Conservation (phyloP, 371 early-diverging fungal genomes). For the Mortierella sp. region DNA sequence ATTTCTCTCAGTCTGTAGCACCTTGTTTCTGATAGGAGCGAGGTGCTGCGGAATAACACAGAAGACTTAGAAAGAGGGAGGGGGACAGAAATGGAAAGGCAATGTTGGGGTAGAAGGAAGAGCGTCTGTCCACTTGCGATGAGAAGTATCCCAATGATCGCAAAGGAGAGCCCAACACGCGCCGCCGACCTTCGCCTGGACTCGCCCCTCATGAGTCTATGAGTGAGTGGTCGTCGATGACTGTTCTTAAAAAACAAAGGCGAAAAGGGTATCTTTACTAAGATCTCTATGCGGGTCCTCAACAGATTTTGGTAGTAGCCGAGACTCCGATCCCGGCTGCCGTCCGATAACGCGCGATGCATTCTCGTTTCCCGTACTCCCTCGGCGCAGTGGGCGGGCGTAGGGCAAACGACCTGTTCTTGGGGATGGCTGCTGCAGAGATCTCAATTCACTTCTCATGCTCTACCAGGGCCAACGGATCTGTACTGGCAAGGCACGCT, state of each 20-base stretch:
- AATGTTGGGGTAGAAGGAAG: too few relatives aligned
- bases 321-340: not conserved
- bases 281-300: not conserved
- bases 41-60: too few relatives aligned
- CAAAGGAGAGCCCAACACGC: too few relatives aligned
- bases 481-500: not conserved
- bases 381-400: not conserved
- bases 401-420: constrained; percentile 3
- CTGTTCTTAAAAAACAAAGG: not conserved
- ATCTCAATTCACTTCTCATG: not conserved
- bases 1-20: too few relatives aligned
- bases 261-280: not conserved
- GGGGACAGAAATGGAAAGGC: too few relatives aligned
- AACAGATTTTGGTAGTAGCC: not conserved
- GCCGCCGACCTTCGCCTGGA: too few relatives aligned
- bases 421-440: not conserved
- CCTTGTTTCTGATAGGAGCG: too few relatives aligned
- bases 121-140: too few relatives aligned
- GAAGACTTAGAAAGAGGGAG: too few relatives aligned
- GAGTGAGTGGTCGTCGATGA: too few relatives aligned
- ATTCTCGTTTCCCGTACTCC: not conserved
- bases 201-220: too few relatives aligned
- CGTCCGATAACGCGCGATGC: not conserved
- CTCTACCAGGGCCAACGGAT: not conserved
- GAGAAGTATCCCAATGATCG: too few relatives aligned